Evolutionary conservation across 2,329 filamentous ascomycete species (phyloP).

Genomic region (Penicillium brasilianum): DNA sequence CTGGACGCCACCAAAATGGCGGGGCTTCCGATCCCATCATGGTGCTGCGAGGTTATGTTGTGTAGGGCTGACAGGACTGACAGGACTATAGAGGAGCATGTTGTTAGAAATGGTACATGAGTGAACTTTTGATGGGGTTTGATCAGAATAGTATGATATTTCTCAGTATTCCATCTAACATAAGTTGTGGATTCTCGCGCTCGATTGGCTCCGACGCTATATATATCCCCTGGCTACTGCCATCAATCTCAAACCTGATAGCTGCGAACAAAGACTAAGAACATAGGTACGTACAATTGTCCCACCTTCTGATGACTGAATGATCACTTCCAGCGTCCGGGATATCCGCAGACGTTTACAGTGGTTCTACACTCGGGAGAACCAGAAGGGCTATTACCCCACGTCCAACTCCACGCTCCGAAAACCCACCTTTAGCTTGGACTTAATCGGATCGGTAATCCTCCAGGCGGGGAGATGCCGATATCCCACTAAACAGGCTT

Average conservation of each 20-base stretch:
- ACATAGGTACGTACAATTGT: too few species aligned
- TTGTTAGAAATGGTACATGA: not conserved
- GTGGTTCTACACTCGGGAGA: slow-evolving; percentile 21
- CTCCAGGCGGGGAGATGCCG: slow-evolving; percentile 20
- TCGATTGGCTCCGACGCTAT: not conserved
- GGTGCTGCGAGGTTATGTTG: not conserved
- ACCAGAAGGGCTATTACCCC: slow-evolving; percentile 11
- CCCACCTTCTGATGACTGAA: not conserved
- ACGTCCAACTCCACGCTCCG: slow-evolving; percentile 28
- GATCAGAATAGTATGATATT: not conserved
- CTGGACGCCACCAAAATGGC: slow-evolving; percentile 7
- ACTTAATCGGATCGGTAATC: slow-evolving; percentile 24
- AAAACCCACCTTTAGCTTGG: slow-evolving; percentile 20
- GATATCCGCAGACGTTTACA: slow-evolving; percentile 9
- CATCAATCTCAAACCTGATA: not conserved
- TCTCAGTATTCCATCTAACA: not conserved
- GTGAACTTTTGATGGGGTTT: not conserved
- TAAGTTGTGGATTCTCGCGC: not conserved
- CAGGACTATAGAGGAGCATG: too few species aligned
- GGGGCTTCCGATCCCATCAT: slow-evolving; percentile 20
- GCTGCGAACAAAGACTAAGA: not conserved
- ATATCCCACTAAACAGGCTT: slow-evolving; percentile 3
- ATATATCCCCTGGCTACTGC: not conserved
- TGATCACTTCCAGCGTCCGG: slow-evolving; percentile 14
- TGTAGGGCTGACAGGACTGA: too few species aligned